Base-by-base conservation (phyloP, 495 filamentous ascomycete genomes). In the Neurospora sp. region DNA sequence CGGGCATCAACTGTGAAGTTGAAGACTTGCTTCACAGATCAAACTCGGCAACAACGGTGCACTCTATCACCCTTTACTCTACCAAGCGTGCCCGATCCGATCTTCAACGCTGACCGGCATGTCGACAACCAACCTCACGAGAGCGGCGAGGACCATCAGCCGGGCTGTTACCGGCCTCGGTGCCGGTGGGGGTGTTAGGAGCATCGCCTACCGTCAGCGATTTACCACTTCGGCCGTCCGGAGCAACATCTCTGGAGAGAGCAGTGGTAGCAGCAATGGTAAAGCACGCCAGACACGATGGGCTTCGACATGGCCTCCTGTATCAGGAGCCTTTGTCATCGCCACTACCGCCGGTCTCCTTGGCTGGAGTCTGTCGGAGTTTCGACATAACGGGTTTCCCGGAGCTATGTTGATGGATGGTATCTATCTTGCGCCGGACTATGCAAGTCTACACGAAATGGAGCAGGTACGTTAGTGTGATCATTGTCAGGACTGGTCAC, bases 361-460 rank as follows among this genome's bases (percentile, higher is more conserved):
- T 21, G 83, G 84, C 3, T 85, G 82, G 79, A 82, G 82, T 3
- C 70, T 83, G 15, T 77, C 79, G n/a, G 77, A 81, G 39, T 54
- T 78, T 21, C 73, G 74, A 13, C 74, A 80, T 28, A 74, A 73
- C 5, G 74, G 75, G 39, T 74, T 81, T 24, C 77, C 78, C 31
- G 77, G 78, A 21, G 76, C 81, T 24, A 80, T 83, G 72, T 76
- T 83, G 38, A 78, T 84, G 19, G 82, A 86, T 66, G 80, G 82
- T 54, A 81, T 81, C 45, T 81, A 72, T 13, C 45, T 75, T 15
- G 76, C 78, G 71, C 83, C 83, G 1, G 79, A 79, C 59, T 89
- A 88, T 77, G 87, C 86, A 45, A 86, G 78, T 72, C 70, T 86
- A 71, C 77, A 80, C 13, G 85, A 86, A 73, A 83, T 88, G 84